These are phyloP conservation scores for Digitaria exilis DNA, from an alignment of 202 grass and related monocot genomes.

Conservation along the genomic window DNA sequence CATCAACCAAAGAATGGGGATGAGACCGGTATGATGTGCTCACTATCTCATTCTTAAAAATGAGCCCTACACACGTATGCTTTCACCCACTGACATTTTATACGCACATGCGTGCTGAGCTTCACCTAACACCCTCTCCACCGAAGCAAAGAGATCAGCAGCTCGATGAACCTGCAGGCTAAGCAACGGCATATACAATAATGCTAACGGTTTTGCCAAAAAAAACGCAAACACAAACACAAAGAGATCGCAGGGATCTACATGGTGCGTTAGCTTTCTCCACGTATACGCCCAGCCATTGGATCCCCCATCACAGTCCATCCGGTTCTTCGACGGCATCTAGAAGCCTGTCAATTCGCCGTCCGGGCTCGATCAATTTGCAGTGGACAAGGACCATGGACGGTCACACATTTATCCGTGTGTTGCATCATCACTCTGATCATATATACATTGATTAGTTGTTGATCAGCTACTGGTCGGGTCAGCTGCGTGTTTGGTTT, in stretches of 20 bases:
- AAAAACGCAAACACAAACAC: not conserved
- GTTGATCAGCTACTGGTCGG: constrained; percentile 12
- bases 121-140: not conserved
- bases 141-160: constrained; percentile 8
- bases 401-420: constrained; percentile 3
- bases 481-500: constrained; percentile 33
- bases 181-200: not conserved
- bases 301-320: constrained; percentile 22
- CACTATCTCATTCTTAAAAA: constrained; percentile 12
- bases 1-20: constrained; percentile 7
- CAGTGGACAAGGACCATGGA: not conserved
- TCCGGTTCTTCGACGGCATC: constrained; percentile 38
- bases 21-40: not conserved
- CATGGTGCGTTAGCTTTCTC: constrained; percentile 24
- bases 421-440: constrained; percentile 8
- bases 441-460: constrained; percentile 7
- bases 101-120: too few species aligned
- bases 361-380: constrained; percentile 7
- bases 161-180: not conserved
- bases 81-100: too few species aligned
- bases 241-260: not conserved
- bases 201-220: not conserved
- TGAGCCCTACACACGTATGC: constrained; percentile 27
- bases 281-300: not conserved
- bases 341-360: constrained; percentile 33